Conservation (phyloP, 768 basidiomycete genomes). For the Trametes cingulata region DNA sequence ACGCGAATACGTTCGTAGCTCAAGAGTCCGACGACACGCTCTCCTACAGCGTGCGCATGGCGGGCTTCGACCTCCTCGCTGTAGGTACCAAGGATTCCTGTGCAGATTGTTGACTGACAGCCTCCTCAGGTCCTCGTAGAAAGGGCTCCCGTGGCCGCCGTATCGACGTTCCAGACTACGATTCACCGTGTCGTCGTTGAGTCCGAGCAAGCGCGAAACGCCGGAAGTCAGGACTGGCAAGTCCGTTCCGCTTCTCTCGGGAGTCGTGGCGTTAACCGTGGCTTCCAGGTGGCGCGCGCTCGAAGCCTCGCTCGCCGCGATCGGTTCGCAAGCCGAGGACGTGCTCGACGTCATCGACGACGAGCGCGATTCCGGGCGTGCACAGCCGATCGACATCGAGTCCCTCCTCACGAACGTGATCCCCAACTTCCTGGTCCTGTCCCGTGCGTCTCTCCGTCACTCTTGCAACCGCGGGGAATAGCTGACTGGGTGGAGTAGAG, state of each 20-base stretch:
- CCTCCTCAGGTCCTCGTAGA: slow-evolving; percentile 44
- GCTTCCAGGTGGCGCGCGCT: slow-evolving; percentile 83
- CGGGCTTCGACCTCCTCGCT: slow-evolving; percentile 79
- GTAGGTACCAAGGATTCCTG: slow-evolving; percentile 41
- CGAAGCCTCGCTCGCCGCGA: slow-evolving; percentile 79
- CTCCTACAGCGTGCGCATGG: slow-evolving; percentile 77
- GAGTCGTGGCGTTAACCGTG: slow-evolving; percentile 10
- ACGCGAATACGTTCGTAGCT: slow-evolving; percentile 90
- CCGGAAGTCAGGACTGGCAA: slow-evolving; percentile 65
- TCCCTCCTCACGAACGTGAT: slow-evolving; percentile 75
- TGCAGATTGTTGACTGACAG: not conserved
- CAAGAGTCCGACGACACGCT: slow-evolving; percentile 94
- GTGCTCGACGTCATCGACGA: slow-evolving; percentile 78
- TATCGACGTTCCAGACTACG: slow-evolving; percentile 51
- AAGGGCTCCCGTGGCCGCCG: slow-evolving; percentile 51
- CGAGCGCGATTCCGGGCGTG: slow-evolving; percentile 61
- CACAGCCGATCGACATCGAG: slow-evolving; percentile 76
- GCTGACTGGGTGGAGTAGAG: slow-evolving; percentile 47
- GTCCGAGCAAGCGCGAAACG: slow-evolving; percentile 55
- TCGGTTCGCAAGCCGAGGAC: slow-evolving; percentile 80
- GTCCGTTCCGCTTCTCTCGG: slow-evolving; percentile 21
- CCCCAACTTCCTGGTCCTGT: slow-evolving; percentile 68
- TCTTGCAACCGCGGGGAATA: not conserved
- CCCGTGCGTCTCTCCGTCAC: slow-evolving; percentile 51
- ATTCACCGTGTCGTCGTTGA: slow-evolving; percentile 57